These are phyloP conservation scores for Boletus sp. DNA, from an alignment of 768 basidiomycete species.

Conservation along the genomic window DNA sequence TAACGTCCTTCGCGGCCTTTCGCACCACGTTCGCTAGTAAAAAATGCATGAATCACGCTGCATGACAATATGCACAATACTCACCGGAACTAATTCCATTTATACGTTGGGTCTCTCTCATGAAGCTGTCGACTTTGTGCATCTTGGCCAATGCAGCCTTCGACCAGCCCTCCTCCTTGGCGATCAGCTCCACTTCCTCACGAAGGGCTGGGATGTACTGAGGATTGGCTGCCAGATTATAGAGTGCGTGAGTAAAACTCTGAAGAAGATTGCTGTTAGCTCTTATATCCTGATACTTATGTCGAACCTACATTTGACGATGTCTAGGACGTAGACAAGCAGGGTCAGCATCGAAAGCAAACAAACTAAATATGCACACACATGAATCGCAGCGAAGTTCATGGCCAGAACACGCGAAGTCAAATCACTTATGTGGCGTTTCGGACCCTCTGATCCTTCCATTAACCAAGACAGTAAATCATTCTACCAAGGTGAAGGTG, in stretches of 20 bases:
- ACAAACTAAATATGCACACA: not conserved
- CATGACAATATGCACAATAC: not conserved
- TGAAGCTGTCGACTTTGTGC: slow-evolving; percentile 19
- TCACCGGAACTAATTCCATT: slow-evolving; percentile 28
- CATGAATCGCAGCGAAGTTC: slow-evolving; percentile 27
- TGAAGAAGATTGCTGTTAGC: not conserved
- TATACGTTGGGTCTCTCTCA: slow-evolving; percentile 26
- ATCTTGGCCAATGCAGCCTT: slow-evolving; percentile 15
- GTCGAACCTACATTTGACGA: slow-evolving; percentile 8
- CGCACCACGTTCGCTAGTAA: slow-evolving; percentile 6
- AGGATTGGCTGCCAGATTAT: slow-evolving; percentile 11
- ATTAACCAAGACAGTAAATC: slow-evolving; percentile 37
- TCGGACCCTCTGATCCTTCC: slow-evolving; percentile 18
- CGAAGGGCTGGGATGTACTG: slow-evolving; percentile 15
- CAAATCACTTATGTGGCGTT: slow-evolving; percentile 22
- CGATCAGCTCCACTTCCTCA: slow-evolving; percentile 14
- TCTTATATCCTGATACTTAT: too few relatives aligned
- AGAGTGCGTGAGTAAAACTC: slow-evolving; percentile 11
- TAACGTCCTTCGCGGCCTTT: slow-evolving; percentile 11
- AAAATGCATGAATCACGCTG: not conserved
- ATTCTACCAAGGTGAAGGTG: slow-evolving; percentile 17
- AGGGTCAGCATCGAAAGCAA: not conserved
- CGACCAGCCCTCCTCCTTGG: slow-evolving; percentile 19
- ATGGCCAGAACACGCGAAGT: slow-evolving; percentile 10
- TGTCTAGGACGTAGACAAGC: not conserved